Evolutionary conservation across 139 green algal genomes (phyloP), one percentile per base, ranked within the genome.

Genomic region (Picochlorum sp.): DNA sequence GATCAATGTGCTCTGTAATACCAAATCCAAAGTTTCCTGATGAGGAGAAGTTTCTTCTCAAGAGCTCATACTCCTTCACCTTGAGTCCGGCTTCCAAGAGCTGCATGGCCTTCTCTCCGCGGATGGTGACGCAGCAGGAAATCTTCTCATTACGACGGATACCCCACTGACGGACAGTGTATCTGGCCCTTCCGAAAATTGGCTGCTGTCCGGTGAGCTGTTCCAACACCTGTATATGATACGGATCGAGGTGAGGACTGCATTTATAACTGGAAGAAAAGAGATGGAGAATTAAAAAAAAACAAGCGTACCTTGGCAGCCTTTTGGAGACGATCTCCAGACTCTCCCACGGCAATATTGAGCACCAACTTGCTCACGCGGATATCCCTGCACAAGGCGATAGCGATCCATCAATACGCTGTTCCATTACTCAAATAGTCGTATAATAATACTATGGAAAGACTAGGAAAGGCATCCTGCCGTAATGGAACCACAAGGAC

Each of bases 121-220:
- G 83, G 20, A 99, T 83, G 30, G 94, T 99, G 11, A 99, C 93
- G 70, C 69, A 83, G 80, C 82, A 92, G 0, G 92, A 89, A 74
- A 99, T 99, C 82, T 98, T 98, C 83, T 99, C 94, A 57, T 98
- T 98, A 85, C 94, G 85, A 51, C 94, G 89, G 70, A 99, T 98
- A 66, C 78, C 79, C 80, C 98, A 99, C 44, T 83, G 89, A 52
- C 94, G 90, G 66, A 99, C 94, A 45, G 94, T 99, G 89, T 96
- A 99, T 47, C 94, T 78, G 6, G 94, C 94, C 78, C 96, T 97
- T 67, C 94, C 90, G 67, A 92, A 99, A 57, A 98, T 84, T 62
- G 94, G 94, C 77, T 91, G 78, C 87, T 99, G 94, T 34, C 92
- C 95, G 38, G 94, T 97, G 54, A 99, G 89, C 86, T 98, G 94